Conservation (phyloP, 306 rosid species). For the Phaseolus lunatus region DNA sequence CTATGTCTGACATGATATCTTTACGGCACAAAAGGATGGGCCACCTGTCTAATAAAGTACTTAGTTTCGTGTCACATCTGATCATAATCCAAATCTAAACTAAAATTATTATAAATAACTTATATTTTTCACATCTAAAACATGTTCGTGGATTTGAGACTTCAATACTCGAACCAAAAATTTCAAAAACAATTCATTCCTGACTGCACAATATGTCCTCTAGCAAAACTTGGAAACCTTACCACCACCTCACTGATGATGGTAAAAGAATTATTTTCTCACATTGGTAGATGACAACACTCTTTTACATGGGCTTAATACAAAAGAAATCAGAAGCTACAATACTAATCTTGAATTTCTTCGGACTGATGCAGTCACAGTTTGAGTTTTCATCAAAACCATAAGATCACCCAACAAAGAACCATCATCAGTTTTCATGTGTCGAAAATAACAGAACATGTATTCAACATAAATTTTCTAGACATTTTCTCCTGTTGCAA, state of each 20-base stretch:
- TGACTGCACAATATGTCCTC: background rate
- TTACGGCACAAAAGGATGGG: no score
- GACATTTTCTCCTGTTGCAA: background rate
- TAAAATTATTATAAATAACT: no score
- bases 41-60: background rate
- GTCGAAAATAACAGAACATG: background rate
- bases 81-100: no score
- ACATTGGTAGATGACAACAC: background rate
- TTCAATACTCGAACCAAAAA: no score
- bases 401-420: background rate
- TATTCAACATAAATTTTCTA: background rate
- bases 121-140: no score
- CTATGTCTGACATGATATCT: background rate
- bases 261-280: background rate
- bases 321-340: background rate
- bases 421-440: background rate
- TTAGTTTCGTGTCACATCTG: no score
- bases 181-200: no score
- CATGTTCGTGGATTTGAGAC: no score
- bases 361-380: background rate
- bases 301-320: no score
- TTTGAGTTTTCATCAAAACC: background rate
- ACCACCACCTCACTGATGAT: background rate
- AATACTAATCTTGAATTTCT: background rate
- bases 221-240: background rate